A percentile compares a stretch with the other conserved stretches of the same genome.
Conservation (phyloP, 2,329 filamentous ascomycete genomes). For the Biscogniauxia sp. region DNA sequence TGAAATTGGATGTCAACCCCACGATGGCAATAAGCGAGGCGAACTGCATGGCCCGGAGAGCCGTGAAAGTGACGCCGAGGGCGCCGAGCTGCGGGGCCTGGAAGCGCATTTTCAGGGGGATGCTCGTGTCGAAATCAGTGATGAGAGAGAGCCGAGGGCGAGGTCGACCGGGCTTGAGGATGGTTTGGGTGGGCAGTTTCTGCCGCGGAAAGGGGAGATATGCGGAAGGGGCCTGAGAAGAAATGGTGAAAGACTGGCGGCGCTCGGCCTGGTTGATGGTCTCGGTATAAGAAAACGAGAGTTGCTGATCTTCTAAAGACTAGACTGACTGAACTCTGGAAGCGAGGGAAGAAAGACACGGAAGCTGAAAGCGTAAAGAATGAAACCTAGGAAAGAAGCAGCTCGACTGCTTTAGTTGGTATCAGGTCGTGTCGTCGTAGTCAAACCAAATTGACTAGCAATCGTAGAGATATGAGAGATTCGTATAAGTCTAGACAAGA, state of each 20-base stretch:
- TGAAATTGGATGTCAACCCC: conserved; percentile 79
- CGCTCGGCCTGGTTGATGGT: conserved; percentile 1
- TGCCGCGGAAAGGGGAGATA: conserved; percentile 42
- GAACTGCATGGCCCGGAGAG: conserved; percentile 68
- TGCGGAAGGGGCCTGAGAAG: conserved; percentile 30
- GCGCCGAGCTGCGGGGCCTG: conserved; percentile 60
- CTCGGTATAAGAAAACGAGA: not conserved
- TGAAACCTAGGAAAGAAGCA: conserved; percentile 11
- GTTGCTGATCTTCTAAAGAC: not conserved
- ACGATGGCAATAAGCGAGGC: conserved; percentile 73
- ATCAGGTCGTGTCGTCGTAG: not conserved
- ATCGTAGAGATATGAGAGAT: conserved; percentile 4
- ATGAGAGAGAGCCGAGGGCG: conserved; percentile 43
- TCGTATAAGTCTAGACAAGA: conserved; percentile 7
- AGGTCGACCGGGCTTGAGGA: conserved; percentile 24
- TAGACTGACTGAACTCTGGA: not conserved
- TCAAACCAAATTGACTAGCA: not conserved
- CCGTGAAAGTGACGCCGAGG: conserved; percentile 75
- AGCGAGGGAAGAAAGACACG: no score
- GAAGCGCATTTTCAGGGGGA: conserved; percentile 42
- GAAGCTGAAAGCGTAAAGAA: not conserved
- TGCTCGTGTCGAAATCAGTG: conserved; percentile 33
- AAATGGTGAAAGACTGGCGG: conserved; percentile 32
- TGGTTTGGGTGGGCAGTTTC: conserved; percentile 41
- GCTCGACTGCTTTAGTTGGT: conserved; percentile 20